Percentiles rank a stretch among this genome's conserved stretches.
phyloP scores from a whole-genome alignment of 2,329 filamentous ascomycete genomes.

The Aureobasidium sp. region DNA sequence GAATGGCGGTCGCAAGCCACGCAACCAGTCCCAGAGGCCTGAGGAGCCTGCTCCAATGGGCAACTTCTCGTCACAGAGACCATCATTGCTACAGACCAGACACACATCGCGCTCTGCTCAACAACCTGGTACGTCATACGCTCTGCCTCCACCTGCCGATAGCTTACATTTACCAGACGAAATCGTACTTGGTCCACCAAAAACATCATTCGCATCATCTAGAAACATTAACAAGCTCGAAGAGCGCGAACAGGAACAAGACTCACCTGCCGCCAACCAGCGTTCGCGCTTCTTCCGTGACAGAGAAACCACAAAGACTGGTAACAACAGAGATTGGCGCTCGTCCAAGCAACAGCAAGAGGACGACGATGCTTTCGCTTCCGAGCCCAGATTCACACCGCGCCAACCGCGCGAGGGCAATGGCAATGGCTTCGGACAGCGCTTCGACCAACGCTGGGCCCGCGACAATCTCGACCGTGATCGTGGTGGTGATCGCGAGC shows the following conservation, averaged over 20 bases:
- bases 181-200: conserved; percentile 77
- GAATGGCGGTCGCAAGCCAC: conserved; percentile 14
- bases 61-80: conserved; percentile 29
- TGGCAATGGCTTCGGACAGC: conserved; percentile 56
- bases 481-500: conserved; percentile 54
- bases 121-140: conserved; percentile 4
- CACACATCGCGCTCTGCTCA: conserved; percentile 16
- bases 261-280: conserved; percentile 29
- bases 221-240: conserved; percentile 44
- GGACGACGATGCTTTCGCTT: conserved; percentile 48
- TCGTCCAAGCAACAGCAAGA: conserved; percentile 65
- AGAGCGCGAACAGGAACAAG: conserved; percentile 29
- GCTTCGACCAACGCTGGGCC: conserved; percentile 62
- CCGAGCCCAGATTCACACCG: conserved; percentile 18
- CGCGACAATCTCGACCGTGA: conserved; percentile 25
- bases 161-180: conserved; percentile 49
- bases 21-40: conserved; percentile 16
- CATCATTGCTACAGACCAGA: conserved; percentile 25
- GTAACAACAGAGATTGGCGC: conserved; percentile 38
- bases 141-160: neutral
- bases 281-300: conserved; percentile 37
- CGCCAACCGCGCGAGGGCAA: conserved; percentile 37
- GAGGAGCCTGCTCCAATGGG: conserved; percentile 29
- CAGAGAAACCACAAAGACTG: conserved; percentile 33
- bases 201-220: conserved; percentile 74